Base-by-base conservation (phyloP, 331 rosid genomes). In the Acacia pycnantha region DNA sequence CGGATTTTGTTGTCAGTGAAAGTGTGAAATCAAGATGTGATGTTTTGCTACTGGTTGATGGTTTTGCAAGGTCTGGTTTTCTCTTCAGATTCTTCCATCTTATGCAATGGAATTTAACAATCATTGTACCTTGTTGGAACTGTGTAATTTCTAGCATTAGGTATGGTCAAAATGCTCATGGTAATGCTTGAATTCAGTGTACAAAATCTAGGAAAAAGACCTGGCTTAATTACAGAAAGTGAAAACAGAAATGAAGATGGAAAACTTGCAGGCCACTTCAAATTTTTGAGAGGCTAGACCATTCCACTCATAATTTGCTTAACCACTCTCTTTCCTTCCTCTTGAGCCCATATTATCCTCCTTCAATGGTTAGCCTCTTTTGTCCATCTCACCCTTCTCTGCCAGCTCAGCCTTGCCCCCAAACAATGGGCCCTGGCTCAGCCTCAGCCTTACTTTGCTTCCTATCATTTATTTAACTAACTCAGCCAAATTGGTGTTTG, bases 11-110 rank as follows among this genome's bases (percentile, higher is more conserved):
- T 76, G 62, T 76, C 19, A 4, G 14, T 51, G 76, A 79, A 84
- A 19, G 13, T 76, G 82, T 44, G 67, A 67, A 78, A 66, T 78
- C 62, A 58, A 69, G 54, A 65, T 48, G 47, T 76, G 50, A 46
- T 73, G 37, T 77, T 81, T 80, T 68, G 12, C 51, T 86, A 65
- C 81, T 69, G 71, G 78, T 50, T 48, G 21, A 35, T 74, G 76
- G 81, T 73, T 50, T 73, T 50, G 21, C 48, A 31, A 73, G 67
- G 68, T 81, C 78, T 18, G 61, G 44, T 70, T 61, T 77, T 51
- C 62, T 53, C 50, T 51, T n/a, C 50, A 33, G n/a, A 35, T 73
- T 77, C 56, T 73, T 72, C 66, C 75, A 68, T 47, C 81, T 67
- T 9, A 9, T 73, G 48, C 40, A 33, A 44, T 68, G 62, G 44